A percentile compares a stretch with the other conserved stretches of the same genome.
Evolutionary conservation across 306 rosid genomes (phyloP).

Genomic region (Castanea crenata): DNA sequence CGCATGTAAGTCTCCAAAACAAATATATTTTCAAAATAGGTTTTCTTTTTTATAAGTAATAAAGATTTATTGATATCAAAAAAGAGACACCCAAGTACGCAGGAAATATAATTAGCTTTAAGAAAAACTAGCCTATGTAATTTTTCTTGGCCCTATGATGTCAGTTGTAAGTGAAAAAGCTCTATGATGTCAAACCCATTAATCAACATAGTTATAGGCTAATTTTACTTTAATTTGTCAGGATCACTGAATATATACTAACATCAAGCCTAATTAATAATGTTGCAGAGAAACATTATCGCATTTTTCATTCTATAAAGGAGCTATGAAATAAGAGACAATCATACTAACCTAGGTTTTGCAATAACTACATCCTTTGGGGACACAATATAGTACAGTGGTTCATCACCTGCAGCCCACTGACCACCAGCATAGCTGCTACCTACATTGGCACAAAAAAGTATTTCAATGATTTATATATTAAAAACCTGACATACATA

Average conservation of each 20-base stretch:
- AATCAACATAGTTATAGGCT: background rate
- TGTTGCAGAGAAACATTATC: background rate
- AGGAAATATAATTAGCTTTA: too few relatives aligned
- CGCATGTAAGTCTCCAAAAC: conserved; percentile 9
- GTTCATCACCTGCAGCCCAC: conserved; percentile 99
- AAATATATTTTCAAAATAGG: background rate
- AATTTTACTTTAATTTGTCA: background rate
- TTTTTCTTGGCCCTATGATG: too few relatives aligned
- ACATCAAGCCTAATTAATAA: background rate
- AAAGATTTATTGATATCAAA: too few relatives aligned
- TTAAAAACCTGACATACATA: conserved; percentile 23
- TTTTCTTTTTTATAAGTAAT: background rate
- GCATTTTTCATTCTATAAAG: conserved; percentile 4
- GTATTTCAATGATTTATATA: conserved; percentile 25
- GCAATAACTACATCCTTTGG: conserved; percentile 97
- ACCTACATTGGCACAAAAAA: conserved; percentile 62
- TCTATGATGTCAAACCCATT: too few relatives aligned
- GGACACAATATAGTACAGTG: conserved; percentile 89
- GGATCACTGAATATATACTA: background rate
- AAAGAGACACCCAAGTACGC: too few relatives aligned
- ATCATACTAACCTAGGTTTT: conserved; percentile 80
- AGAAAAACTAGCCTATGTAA: too few relatives aligned
- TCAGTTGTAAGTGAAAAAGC: too few relatives aligned
- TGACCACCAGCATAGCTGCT: conserved; percentile 99
- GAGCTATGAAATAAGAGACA: conserved; percentile 7